Evolutionary conservation across 805 yeast genomes (phyloP), one percentile per base, ranked within the genome.

Genomic region (Grigorovia jiainica): DNA sequence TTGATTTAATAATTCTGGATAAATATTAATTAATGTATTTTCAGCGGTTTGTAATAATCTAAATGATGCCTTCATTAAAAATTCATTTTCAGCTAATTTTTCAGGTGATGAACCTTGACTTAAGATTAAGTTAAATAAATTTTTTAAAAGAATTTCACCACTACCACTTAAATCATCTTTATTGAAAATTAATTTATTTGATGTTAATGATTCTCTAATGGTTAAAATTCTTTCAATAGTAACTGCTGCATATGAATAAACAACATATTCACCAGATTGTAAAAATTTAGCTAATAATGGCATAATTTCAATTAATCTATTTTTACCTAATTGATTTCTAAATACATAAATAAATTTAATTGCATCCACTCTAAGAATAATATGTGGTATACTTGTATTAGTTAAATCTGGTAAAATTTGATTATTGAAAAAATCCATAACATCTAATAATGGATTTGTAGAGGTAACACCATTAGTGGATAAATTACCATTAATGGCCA

Each of bases 31-130:
- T n/a, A 85, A 56, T 1, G 78, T 64, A 47, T 83, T 85, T 51
- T 83, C 86, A 7, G 87, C 73, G 15, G 87, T 76, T 39, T 81
- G 70, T 44, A 83, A 63, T 7, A 89, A 79, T 53, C 97, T 74
- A 87, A 87, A 86, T 2, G 86, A 69, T 47, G 94, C 78, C 57
- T 82, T 86, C 80, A 92, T 85, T 56, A 92, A 69, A 58, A 86
- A 92, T 57, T 92, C 98, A 61, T 92, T 92, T 57, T 92, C 97
- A 0, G 97, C 87, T 40, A 94, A 67, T 57, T 87, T 90, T 58
- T 87, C 97, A 0, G 97, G 97, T 1, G 86, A 65, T 2, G 67
- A 60, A 8, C 75, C 71, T 44, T 74, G 75, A 43, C 69, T 67
- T 43, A 81, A 67, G 37, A 90, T 80, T 38, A 86, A 69, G 30